Evolutionary conservation across 108 stramenopile genomes (phyloP), one percentile per base, ranked within the genome.

Genomic region (Discostella stelligeroides): DNA sequence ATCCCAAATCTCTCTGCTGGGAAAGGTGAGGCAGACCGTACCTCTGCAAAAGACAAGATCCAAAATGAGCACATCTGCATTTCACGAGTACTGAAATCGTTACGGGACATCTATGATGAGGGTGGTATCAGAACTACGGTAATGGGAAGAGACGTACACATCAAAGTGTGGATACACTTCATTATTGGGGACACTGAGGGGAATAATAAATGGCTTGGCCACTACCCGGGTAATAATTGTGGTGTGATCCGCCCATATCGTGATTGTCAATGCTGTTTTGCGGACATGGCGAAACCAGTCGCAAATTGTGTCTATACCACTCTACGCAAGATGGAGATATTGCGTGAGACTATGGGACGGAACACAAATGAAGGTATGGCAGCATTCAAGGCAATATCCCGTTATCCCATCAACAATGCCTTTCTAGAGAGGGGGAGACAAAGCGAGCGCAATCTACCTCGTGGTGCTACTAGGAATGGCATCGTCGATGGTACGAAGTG

Each of bases 121-220:
- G 7, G 7, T 6, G 48, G 48, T 14, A 23, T 17, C 13, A 13
- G 10, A 15, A 15, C 20, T 47, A 2, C 20, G 7, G 13, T 49
- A 23, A 4, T 1, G 7, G 46, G 46, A 7, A 47, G 20, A 10
- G 46, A 47, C n/a, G 46, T 17, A 14, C n/a, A 13, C 7, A 25
- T 50, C 0, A 50, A 24, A 50, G 49, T 50, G 2, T 50, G 49
- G 21, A 50, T 50, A 3, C 45, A 46, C 17, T 46, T 17, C 45
- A 17, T 46, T 46, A 46, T 46, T 46, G 45, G 45, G 15, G 45
- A 46, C 5, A 46, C 45, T 46, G 45, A 46, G 17, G 45, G 45
- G 17, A 46, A 46, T 1, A 46, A 46, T 5, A 46, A 46, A 46
- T 46, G 45, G 45, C 45, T 46, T 46, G 45, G 45, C 17, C 45